Conservation (phyloP, 495 filamentous ascomycete species). For the Hyphodiscus hymeniophilus region DNA sequence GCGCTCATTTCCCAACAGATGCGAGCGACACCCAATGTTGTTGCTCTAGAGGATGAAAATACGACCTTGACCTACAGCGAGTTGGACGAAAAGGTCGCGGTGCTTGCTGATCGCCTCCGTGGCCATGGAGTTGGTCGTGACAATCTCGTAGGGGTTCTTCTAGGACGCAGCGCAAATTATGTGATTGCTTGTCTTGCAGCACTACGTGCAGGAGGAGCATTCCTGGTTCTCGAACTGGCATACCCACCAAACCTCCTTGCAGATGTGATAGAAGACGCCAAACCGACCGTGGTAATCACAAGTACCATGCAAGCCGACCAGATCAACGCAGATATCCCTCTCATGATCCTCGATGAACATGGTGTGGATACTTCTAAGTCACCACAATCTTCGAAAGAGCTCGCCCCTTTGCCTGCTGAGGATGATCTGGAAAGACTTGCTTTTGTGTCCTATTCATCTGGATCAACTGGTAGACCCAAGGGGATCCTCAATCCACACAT, state of each 20-base stretch:
- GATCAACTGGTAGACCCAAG: slow-evolving; percentile 61
- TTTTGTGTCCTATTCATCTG: slow-evolving; percentile 60
- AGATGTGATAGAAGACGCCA: slow-evolving; percentile 59
- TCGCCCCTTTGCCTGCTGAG: slow-evolving; percentile 38
- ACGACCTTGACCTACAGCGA: slow-evolving; percentile 50
- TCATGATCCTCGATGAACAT: slow-evolving; percentile 48
- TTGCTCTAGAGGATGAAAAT: slow-evolving; percentile 53
- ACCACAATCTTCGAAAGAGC: slow-evolving; percentile 31
- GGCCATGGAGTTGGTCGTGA: slow-evolving; percentile 52
- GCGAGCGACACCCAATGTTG: slow-evolving; percentile 44
- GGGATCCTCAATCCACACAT: slow-evolving; percentile 62
- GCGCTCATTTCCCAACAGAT: slow-evolving; percentile 52
- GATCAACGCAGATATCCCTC: slow-evolving; percentile 44
- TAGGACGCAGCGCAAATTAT: slow-evolving; percentile 60
- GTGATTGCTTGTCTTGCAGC: slow-evolving; percentile 62
- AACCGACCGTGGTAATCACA: slow-evolving; percentile 53
- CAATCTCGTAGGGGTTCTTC: slow-evolving; percentile 53
- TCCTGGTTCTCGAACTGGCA: slow-evolving; percentile 60
- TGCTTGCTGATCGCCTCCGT: slow-evolving; percentile 42
- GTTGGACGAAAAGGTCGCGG: slow-evolving; percentile 48
- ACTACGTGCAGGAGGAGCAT: slow-evolving; percentile 60
- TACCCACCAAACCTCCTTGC: slow-evolving; percentile 56
- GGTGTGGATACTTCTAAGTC: too few relatives aligned
- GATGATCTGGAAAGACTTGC: slow-evolving; percentile 56
- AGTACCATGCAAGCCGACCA: slow-evolving; percentile 43